Conservation (phyloP, 1,284 basidiomycete species). For the Chiua sp. region DNA sequence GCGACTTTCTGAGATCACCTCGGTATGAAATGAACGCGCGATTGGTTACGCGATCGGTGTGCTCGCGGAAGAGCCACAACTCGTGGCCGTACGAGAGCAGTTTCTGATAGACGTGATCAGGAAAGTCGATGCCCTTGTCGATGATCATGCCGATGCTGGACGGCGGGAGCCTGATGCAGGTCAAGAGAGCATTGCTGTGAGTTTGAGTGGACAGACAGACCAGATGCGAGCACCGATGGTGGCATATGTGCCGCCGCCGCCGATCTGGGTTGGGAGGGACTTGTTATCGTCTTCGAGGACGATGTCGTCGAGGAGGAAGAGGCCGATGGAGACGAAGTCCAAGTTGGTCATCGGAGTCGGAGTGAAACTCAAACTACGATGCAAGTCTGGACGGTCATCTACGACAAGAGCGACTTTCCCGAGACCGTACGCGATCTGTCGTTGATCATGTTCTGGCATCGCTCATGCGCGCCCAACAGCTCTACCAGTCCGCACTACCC, state of each 20-base stretch:
- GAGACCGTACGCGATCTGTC: slow-evolving; percentile 53
- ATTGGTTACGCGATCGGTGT: slow-evolving; percentile 61
- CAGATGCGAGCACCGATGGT: slow-evolving; percentile 82
- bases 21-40: slow-evolving; percentile 82
- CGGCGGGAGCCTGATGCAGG: slow-evolving; percentile 62
- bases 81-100: slow-evolving; percentile 73
- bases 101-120: slow-evolving; percentile 55
- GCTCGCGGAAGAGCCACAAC: slow-evolving; percentile 82
- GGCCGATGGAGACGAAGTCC: slow-evolving; percentile 71
- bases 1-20: slow-evolving; percentile 74
- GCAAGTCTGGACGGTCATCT: slow-evolving; percentile 63
- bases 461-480: slow-evolving; percentile 41
- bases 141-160: slow-evolving; percentile 79
- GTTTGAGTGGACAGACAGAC: slow-evolving; percentile 43
- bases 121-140: slow-evolving; percentile 85
- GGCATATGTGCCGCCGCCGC: slow-evolving; percentile 88
- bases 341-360: slow-evolving; percentile 27
- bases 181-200: neutral
- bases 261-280: slow-evolving; percentile 64
- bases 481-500: slow-evolving; percentile 57
- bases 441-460: neutral
- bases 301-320: slow-evolving; percentile 92
- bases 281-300: slow-evolving; percentile 59
- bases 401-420: slow-evolving; percentile 51
- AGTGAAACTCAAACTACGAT: slow-evolving; percentile 38